These are phyloP conservation scores for Colletotrichum falcatum DNA, from an alignment of 2,329 filamentous ascomycete genomes.

Conservation along the genomic window DNA sequence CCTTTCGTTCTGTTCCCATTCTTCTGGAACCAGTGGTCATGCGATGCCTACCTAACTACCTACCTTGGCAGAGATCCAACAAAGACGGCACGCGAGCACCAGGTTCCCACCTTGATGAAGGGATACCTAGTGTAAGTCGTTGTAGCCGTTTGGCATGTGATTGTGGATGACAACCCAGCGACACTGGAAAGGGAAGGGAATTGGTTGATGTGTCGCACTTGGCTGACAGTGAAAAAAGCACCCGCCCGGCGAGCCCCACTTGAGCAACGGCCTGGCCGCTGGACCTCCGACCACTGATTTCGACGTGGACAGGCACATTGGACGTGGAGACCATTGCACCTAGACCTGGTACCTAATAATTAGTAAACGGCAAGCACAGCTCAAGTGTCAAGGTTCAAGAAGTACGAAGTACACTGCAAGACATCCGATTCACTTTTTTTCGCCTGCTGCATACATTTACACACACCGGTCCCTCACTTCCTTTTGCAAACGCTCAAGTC, in stretches of 20 bases:
- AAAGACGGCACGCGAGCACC: not conserved
- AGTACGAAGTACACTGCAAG: conserved; percentile 17
- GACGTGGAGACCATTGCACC: conserved; percentile 8
- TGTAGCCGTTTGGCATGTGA: conserved; percentile 13
- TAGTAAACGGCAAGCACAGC: not conserved
- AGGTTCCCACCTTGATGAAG: conserved; percentile 2
- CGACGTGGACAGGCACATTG: not conserved
- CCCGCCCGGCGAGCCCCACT: conserved; percentile 9
- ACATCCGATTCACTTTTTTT: conserved; percentile 18
- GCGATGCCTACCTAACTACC: not conserved
- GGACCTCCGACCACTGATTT: conserved; percentile 7
- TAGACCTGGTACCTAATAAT: not conserved
- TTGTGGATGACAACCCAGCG: conserved; percentile 2
- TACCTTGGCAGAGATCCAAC: not conserved
- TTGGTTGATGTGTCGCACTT: not conserved
- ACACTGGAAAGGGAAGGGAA: not conserved
- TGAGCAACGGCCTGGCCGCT: conserved; percentile 8
- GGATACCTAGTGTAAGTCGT: not conserved
- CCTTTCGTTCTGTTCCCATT: not conserved
- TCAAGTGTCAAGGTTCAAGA: conserved; percentile 16
- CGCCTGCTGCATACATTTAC: not conserved
- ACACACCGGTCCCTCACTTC: not conserved
- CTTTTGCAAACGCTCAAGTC: conserved; percentile 23
- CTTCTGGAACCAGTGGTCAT: not conserved
- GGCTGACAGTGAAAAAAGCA: not conserved